phyloP scores from a whole-genome alignment of 78 protist species.

The Dictyostelium discoideum region dicty_2.7 NC_007090.3:3835501-3836000 shows the following conservation, averaged over 20 bases:
- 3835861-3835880: too few species aligned
- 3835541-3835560: too few species aligned
- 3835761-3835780: background rate
- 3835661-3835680: background rate
- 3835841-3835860: too few species aligned
- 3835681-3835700: background rate
- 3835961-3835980: background rate
- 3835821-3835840: too few species aligned
- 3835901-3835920: background rate
- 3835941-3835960: background rate
- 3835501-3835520: too few species aligned
- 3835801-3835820: too few species aligned
- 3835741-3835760: background rate
- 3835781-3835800: background rate
- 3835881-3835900: background rate
- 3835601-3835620: background rate
- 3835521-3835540: too few species aligned
- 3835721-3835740: background rate
- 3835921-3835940: background rate
- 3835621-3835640: background rate
- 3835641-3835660: background rate
- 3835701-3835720: background rate
- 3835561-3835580: background rate
- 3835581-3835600: too few species aligned
- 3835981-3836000: background rate